Base-by-base conservation (phyloP, 495 filamentous ascomycete species). In the Aspergillus wentii region DNA sequence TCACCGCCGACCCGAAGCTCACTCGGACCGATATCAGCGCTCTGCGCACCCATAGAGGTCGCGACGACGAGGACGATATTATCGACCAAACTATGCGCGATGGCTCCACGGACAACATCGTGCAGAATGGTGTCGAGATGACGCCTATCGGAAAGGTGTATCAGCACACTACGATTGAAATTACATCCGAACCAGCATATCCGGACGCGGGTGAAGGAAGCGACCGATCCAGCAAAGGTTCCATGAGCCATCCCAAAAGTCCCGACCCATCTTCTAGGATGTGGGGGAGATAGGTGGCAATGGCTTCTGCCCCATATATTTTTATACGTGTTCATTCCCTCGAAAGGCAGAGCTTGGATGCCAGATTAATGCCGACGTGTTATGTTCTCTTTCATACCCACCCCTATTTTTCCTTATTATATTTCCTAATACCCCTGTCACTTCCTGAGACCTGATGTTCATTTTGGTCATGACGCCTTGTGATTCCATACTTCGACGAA, bases 141-240 rank as follows among this genome's bases (percentile, higher is more conserved):
- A 27, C 38, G 1, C 50, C 56, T 1, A 48, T 70, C 7, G 64
- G 64, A 16, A 67, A 68, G 40, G 64, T 70, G 43, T 68, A 66
- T 43, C 66, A 70, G 35, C 52, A 70, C 20, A 70, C 66, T 3
- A 70, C 64, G 14, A 70, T 70, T 29, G 62, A 68, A 33, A 62
- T 70, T 38, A 68, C 66, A 1, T 47, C 35, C 14, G 66, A 70
- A 26, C 64, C 62, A 7, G 66, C 64, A 21, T 67, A 49, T 28
- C 49, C 56, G 1, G 38, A 40, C 5, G 31, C 31, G 17, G 43
- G 26, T 8, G 57, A 59, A 19, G 51, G 21, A 3, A 59, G 61
- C 34, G 46, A 50, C 27, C 55, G 51, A 6, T 63, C 63, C n/a
- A 63, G 59, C 46, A 54, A 49, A 20, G 59, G 62, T n/a, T 54